These are phyloP conservation scores for Drechslerella stenobrocha DNA, from an alignment of 2,329 filamentous ascomycete species.

Conservation along the genomic window DNA sequence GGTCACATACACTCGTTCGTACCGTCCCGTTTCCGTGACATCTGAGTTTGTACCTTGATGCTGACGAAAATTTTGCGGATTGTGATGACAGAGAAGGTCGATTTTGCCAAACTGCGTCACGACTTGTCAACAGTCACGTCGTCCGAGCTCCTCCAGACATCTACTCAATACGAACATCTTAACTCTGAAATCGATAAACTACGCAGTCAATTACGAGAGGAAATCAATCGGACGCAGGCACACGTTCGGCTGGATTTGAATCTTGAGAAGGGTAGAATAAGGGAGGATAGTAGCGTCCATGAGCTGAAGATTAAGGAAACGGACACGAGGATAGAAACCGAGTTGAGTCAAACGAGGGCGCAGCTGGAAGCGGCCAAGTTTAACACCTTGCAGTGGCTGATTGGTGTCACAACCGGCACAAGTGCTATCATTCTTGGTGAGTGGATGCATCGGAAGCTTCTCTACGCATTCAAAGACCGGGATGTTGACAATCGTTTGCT, in stretches of 20 bases:
- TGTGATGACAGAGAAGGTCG: constrained; percentile 71
- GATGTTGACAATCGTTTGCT: neutral
- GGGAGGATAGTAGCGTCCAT: constrained; percentile 93
- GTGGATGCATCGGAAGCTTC: constrained; percentile 10
- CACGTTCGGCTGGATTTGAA: constrained; percentile 91
- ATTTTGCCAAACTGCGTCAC: constrained; percentile 94
- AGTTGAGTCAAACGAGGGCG: constrained; percentile 85
- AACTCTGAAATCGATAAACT: constrained; percentile 95
- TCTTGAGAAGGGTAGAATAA: constrained; percentile 91
- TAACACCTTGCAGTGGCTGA: constrained; percentile 95
- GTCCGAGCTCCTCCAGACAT: constrained; percentile 84
- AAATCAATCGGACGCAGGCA: constrained; percentile 91
- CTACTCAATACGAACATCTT: constrained; percentile 85
- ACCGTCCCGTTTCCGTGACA: neutral
- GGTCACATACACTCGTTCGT: constrained; percentile 67
- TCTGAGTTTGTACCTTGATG: neutral
- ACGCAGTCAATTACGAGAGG: constrained; percentile 83
- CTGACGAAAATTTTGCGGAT: neutral
- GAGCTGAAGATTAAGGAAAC: constrained; percentile 99
- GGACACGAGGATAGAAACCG: constrained; percentile 96
- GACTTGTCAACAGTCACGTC: constrained; percentile 90
- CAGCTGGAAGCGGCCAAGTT: constrained; percentile 97
- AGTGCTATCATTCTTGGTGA: constrained; percentile 47
- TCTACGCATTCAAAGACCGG: neutral
- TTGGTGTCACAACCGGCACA: constrained; percentile 72